Percentiles rank a stretch among this genome's conserved stretches.
phyloP scores from a whole-genome alignment of 495 filamentous ascomycete species.

The Talaromyces wortmannii region DNA sequence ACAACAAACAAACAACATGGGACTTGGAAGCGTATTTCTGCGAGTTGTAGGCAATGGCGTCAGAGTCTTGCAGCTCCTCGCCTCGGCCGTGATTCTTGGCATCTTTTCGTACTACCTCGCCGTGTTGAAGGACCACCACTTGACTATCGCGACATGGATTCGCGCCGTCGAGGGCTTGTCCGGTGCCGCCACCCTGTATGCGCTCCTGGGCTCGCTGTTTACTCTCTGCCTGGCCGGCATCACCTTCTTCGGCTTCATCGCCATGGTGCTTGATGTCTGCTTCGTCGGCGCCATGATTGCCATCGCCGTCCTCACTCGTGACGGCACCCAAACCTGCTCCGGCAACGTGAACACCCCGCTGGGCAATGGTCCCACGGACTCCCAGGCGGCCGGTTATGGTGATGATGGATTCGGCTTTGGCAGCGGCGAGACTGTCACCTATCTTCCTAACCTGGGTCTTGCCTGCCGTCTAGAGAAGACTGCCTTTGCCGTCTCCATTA shows the following conservation, averaged over 20 bases:
- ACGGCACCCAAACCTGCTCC: conserved; percentile 54
- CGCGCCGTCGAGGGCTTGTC: conserved; percentile 79
- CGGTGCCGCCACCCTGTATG: conserved; percentile 66
- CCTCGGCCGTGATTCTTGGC: conserved; percentile 63
- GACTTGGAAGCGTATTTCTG: conserved; percentile 49
- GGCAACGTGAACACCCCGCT: conserved; percentile 60
- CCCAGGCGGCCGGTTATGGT: conserved; percentile 27
- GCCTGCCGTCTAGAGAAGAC: conserved; percentile 69
- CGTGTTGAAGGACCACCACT: conserved; percentile 48
- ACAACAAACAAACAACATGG: conserved; percentile 24
- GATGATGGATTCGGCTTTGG: conserved; percentile 20
- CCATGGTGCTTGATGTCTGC: conserved; percentile 66
- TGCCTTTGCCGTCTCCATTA: conserved; percentile 68
- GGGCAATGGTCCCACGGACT: conserved; percentile 50
- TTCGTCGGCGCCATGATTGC: conserved; percentile 80
- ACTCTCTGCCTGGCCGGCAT: conserved; percentile 76
- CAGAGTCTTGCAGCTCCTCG: conserved; percentile 65
- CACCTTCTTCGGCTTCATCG: conserved; percentile 67
- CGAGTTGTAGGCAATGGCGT: conserved; percentile 56
- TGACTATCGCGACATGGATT: conserved; percentile 53
- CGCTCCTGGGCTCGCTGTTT: conserved; percentile 59
- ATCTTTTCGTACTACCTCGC: conserved; percentile 62
- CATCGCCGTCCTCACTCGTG: conserved; percentile 61
- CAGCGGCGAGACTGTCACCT: neutral
- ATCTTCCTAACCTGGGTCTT: conserved; percentile 38